phyloP scores from a whole-genome alignment of 495 filamentous ascomycete species.

The Thermochaetoides thermophila region DNA sequence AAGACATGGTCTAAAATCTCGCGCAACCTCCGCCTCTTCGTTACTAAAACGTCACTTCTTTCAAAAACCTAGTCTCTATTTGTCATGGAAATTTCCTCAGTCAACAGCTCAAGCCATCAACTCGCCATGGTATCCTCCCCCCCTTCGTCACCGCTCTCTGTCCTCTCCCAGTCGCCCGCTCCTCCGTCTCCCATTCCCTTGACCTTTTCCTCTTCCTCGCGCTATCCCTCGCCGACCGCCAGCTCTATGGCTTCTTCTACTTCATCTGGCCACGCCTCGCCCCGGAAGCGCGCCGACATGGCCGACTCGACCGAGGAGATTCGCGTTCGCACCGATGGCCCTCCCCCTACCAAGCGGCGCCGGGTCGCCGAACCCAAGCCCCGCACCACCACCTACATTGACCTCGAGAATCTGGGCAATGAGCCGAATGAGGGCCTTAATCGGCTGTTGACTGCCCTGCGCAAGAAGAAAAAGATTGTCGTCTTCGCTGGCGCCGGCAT shows the following conservation, averaged over 20 bases:
- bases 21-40: no score
- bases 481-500: constrained; percentile 94
- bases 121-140: constrained; percentile 24
- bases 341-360: constrained; percentile 59
- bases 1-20: no score
- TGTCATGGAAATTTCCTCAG: no score
- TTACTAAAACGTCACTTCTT: no score
- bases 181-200: constrained; percentile 27
- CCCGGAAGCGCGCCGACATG: constrained; percentile 20
- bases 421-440: constrained; percentile 39
- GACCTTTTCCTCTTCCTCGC: constrained; percentile 26
- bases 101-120: no score
- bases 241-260: constrained; percentile 16
- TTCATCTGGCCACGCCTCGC: constrained; percentile 27
- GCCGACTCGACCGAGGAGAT: constrained; percentile 25
- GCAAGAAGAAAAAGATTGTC: constrained; percentile 86
- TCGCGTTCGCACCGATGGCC: constrained; percentile 42
- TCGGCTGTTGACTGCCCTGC: constrained; percentile 57
- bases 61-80: no score
- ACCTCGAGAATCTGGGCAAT: constrained; percentile 42
- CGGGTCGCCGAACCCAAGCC: constrained; percentile 48
- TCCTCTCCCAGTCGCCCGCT: constrained; percentile 41
- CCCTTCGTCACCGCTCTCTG: constrained; percentile 35
- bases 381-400: constrained; percentile 61
- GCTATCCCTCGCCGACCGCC: constrained; percentile 31